Conservation (phyloP, 2,329 filamentous ascomycete genomes). For the Fusarium xyrophilum region DNA sequence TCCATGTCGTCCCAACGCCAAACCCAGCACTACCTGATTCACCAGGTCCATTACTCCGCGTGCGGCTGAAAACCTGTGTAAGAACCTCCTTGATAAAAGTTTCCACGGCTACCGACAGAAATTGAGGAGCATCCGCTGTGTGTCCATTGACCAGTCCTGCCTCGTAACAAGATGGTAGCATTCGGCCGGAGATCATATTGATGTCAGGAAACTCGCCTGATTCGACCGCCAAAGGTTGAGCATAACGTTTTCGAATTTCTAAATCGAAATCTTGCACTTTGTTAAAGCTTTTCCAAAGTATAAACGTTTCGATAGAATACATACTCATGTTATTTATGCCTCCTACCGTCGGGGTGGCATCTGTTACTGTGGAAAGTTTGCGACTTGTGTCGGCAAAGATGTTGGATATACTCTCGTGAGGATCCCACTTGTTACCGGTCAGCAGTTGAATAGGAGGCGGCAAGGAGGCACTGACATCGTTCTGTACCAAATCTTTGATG, state of each 20-base stretch:
- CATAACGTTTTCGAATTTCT: slow-evolving; percentile 71
- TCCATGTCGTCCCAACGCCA: slow-evolving; percentile 70
- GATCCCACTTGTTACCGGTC: slow-evolving; percentile 56
- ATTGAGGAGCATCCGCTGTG: slow-evolving; percentile 64
- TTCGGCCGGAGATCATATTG: slow-evolving; percentile 67
- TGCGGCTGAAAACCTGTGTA: slow-evolving; percentile 68
- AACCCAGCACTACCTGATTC: slow-evolving; percentile 67
- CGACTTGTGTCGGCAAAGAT: slow-evolving; percentile 61
- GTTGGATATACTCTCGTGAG: slow-evolving; percentile 60
- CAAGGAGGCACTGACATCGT: slow-evolving; percentile 59
- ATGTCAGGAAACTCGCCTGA: slow-evolving; percentile 74
- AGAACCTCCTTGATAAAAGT: slow-evolving; percentile 72
- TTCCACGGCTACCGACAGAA: slow-evolving; percentile 71
- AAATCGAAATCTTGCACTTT: slow-evolving; percentile 65
- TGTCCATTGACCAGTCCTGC: slow-evolving; percentile 67
- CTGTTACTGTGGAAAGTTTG: slow-evolving; percentile 56
- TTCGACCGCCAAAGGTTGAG: slow-evolving; percentile 69
- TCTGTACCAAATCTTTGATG: slow-evolving; percentile 69
- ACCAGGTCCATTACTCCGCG: slow-evolving; percentile 69
- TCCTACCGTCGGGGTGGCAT: slow-evolving; percentile 73
- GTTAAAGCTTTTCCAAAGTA: slow-evolving; percentile 26
- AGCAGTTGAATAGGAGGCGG: slow-evolving; percentile 7
- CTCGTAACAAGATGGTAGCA: slow-evolving; percentile 74
- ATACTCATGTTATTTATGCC: slow-evolving; percentile 82
- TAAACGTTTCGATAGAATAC: slow-evolving; percentile 40